A percentile compares a stretch with the other conserved stretches of the same genome.
Evolutionary conservation across 1,139 yeast genomes (phyloP).

Genomic region (Candida sojae): DNA sequence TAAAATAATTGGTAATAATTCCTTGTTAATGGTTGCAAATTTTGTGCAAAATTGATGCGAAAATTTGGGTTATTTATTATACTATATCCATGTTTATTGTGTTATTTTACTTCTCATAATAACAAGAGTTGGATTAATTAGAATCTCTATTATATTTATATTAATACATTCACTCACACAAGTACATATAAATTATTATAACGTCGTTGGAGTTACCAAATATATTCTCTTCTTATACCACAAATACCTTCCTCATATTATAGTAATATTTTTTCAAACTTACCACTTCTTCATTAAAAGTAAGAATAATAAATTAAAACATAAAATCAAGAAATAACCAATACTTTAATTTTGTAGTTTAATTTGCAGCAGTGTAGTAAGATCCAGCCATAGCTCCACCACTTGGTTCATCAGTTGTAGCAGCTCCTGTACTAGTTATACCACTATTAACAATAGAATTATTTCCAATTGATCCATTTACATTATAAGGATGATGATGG

Average conservation of each 20-base stretch:
- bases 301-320: neutral
- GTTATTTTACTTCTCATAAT: too few relatives aligned
- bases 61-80: too few relatives aligned
- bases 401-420: neutral
- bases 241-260: too few relatives aligned
- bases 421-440: constrained; percentile 1
- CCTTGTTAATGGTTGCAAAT: too few relatives aligned
- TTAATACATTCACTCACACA: neutral
- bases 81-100: too few relatives aligned
- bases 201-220: too few relatives aligned
- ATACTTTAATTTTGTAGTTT: neutral
- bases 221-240: too few relatives aligned
- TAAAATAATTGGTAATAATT: too few relatives aligned
- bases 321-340: neutral
- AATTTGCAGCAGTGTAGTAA: constrained; percentile 1
- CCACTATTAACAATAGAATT: neutral
- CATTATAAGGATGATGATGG: constrained; percentile 4
- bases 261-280: too few relatives aligned
- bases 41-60: too few relatives aligned
- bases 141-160: neutral
- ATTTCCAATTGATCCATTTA: neutral
- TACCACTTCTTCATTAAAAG: neutral
- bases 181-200: too few relatives aligned
- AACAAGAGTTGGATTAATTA: too few relatives aligned
- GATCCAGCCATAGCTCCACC: constrained; percentile 1